phyloP scores from a whole-genome alignment of 2,329 filamentous ascomycete species.

The Aspergillus fischeri region DNA sequence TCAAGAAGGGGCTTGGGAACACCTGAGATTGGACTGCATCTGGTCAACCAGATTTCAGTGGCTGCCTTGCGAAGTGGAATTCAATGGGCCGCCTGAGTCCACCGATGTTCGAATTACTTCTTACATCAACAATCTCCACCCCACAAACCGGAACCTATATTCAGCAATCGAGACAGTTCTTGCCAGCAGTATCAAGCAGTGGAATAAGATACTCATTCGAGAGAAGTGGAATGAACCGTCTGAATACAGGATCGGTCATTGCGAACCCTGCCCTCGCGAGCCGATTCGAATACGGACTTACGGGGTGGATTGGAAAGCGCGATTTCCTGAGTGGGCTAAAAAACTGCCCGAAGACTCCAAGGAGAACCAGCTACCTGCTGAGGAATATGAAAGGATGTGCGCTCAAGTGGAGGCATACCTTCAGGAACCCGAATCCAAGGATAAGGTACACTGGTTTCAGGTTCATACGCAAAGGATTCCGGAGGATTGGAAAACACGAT shows the following conservation, averaged over 20 bases:
- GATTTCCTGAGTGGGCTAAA: not conserved
- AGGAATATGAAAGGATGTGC: not conserved
- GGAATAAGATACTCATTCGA: slow-evolving; percentile 3
- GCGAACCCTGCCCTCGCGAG: not conserved
- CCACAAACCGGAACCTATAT: not conserved
- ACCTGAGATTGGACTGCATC: not conserved
- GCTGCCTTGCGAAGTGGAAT: slow-evolving; percentile 11
- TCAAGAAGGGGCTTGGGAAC: too few relatives aligned
- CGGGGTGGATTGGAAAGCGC: slow-evolving; percentile 10
- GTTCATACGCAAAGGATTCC: slow-evolving; percentile 2
- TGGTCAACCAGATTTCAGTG: slow-evolving; percentile 10
- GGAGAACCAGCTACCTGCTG: not conserved
- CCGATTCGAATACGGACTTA: slow-evolving; percentile 3
- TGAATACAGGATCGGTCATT: too few relatives aligned
- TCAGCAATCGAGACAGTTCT: slow-evolving; percentile 3
- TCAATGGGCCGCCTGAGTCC: slow-evolving; percentile 4
- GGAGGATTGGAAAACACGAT: slow-evolving; percentile 2
- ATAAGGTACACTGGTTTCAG: slow-evolving; percentile 3
- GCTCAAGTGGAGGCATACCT: slow-evolving; percentile 3
- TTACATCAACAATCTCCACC: slow-evolving; percentile 9
- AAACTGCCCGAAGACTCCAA: not conserved
- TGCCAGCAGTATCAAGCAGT: slow-evolving; percentile 2
- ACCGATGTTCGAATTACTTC: slow-evolving; percentile 4
- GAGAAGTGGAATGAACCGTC: too few relatives aligned
- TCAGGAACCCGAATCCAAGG: slow-evolving; percentile 4